Percentiles rank a stretch among this genome's conserved stretches.
phyloP scores from a whole-genome alignment of 2,329 filamentous ascomycete genomes.

The Hypomyces perniciosus region DNA sequence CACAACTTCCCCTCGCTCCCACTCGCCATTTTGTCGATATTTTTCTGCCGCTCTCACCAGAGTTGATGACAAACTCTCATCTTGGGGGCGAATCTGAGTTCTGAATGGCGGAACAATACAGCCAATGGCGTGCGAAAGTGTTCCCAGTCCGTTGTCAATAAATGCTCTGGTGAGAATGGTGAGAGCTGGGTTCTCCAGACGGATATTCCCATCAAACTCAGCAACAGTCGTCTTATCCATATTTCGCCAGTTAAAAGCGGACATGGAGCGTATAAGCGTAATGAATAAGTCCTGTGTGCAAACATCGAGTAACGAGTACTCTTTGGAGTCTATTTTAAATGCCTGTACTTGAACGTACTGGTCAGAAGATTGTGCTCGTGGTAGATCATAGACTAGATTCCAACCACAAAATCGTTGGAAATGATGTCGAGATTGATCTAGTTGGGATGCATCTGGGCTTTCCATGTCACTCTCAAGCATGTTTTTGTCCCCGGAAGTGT shows the following conservation, averaged over 20 bases:
- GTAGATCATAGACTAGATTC: not conserved
- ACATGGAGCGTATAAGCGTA: not conserved
- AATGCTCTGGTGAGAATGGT: conserved; percentile 13
- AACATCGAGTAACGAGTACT: conserved; percentile 11
- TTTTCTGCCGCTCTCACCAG: not conserved
- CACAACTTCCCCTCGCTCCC: not conserved
- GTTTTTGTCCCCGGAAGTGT: not conserved
- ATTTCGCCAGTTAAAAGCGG: not conserved
- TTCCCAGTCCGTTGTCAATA: conserved; percentile 9
- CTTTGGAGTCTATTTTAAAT: not conserved
- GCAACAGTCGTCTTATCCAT: conserved; percentile 1
- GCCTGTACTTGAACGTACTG: not conserved
- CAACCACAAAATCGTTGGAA: conserved; percentile 3
- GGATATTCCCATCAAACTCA: conserved; percentile 8
- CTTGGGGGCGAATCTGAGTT: not conserved
- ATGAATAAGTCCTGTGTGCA: conserved; percentile 16
- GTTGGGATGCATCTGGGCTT: not conserved
- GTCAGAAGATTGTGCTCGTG: not conserved
- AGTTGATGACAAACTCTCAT: not conserved
- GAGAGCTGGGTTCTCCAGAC: conserved; percentile 6
- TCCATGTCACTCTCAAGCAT: not conserved
- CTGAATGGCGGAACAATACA: conserved; percentile 13
- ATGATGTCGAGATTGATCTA: not conserved
- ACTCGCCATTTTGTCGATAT: not conserved
- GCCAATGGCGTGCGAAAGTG: conserved; percentile 7